Percentiles rank a stretch among this genome's conserved stretches.
Conservation (phyloP, 1,284 basidiomycete genomes). For the Veloboletus limbatus region DNA sequence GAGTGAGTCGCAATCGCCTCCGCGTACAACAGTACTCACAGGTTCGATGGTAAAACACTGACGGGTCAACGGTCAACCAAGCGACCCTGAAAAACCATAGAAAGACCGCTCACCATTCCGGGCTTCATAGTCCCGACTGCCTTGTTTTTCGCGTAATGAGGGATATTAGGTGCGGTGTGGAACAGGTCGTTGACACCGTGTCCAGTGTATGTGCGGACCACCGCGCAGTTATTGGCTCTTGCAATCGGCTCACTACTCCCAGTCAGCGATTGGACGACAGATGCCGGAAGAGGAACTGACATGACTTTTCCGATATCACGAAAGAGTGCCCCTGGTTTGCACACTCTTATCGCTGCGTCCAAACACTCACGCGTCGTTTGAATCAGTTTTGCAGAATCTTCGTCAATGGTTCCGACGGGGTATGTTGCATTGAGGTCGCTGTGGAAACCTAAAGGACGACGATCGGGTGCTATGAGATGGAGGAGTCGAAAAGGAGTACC, state of each 20-base stretch:
- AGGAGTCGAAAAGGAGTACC: slow-evolving; percentile 37
- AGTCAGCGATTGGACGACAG: slow-evolving; percentile 12
- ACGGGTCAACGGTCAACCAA: slow-evolving; percentile 7
- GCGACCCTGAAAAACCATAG: background rate
- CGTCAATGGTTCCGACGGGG: slow-evolving; percentile 83
- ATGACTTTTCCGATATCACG: slow-evolving; percentile 81
- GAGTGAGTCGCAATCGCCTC: background rate
- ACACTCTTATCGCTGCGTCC: slow-evolving; percentile 85
- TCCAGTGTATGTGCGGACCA: slow-evolving; percentile 86
- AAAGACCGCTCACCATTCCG: slow-evolving; percentile 61
- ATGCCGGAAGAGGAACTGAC: slow-evolving; percentile 43
- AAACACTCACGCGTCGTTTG: slow-evolving; percentile 76
- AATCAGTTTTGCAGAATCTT: slow-evolving; percentile 80
- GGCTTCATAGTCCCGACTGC: slow-evolving; percentile 80
- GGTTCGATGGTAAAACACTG: slow-evolving; percentile 80
- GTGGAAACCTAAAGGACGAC: slow-evolving; percentile 65
- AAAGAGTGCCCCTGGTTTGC: slow-evolving; percentile 87
- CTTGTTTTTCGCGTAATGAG: slow-evolving; percentile 88
- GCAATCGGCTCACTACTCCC: slow-evolving; percentile 73
- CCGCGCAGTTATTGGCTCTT: slow-evolving; percentile 75
- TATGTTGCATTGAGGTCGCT: slow-evolving; percentile 90
- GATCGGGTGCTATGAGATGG: background rate
- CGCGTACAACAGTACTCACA: slow-evolving; percentile 39
- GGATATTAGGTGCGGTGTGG: slow-evolving; percentile 71
- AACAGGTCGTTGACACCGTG: slow-evolving; percentile 89